Evolutionary conservation across 2,329 filamentous ascomycete genomes (phyloP), one percentile per base, ranked within the genome.

Genomic region (Knoxdaviesia proteae): DNA sequence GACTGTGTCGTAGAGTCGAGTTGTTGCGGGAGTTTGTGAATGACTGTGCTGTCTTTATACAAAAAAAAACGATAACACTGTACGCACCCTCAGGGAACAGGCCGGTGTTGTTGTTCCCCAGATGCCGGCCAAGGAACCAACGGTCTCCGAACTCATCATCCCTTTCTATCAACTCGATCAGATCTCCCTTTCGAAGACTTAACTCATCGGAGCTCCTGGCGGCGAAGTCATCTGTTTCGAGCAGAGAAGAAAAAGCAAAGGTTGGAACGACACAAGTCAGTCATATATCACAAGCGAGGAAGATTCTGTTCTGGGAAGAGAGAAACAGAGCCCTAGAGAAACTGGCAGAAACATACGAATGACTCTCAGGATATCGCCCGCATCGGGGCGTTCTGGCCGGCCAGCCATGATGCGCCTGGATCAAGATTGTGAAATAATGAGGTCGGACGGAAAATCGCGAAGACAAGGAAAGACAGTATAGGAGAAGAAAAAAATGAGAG

Each of bases 191-290:
- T 44, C 74, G 67, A 49, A 98, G 68, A 51, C 76, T 92, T 54
- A 98, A 69, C 67, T 98, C 90, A 61, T 98, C 90, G 45, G 83
- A 80, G 59, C 86, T 92, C 50, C 90, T 77, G 45, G 88, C 87
- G 51, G 77, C 67, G 58, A 98, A 96, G 61, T 94, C 86, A 62
- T 98, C 84, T 93, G 45, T 38, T 40, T 10, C 39, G 20, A 39
- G 41, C 35, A 44, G 36, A 38, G 38, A 33, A 36, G 37, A 38
- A 47, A 29, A 42, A 39, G 20, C 11, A 41, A 42, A n/a, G 32
- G 46, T 49, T 8, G 47, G 47, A 41, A 45, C 20, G 11, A 39
- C 41, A 32, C 37, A 32, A 41, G 20, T 37, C 8, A 34, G 10
- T 29, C 9, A 37, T 30, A 36, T 34, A n/a, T 36, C 30, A 40